Base-by-base conservation (phyloP, 306 rosid genomes). In the Calophaca sinica region DNA sequence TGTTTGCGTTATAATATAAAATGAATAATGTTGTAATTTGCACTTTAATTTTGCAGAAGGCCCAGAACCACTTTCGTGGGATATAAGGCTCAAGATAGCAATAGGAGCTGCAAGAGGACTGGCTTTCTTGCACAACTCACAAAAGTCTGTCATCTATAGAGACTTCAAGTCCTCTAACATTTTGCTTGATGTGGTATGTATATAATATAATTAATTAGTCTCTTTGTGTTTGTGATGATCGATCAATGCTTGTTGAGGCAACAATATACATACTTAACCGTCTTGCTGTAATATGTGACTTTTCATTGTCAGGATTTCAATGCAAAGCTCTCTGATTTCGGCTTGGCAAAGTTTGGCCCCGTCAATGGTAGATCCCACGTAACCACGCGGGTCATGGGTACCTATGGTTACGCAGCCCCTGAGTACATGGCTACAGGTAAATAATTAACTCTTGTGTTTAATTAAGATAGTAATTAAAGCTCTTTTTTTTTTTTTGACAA, bases 111-210 rank as follows among this genome's bases (percentile, higher is more conserved):
- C 98, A 0, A 77, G 78, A 61, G 97, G 99, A 0, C 82, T 94
- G 3, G 77, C 74, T 5, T 92, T 87, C 69, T 65, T 92, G 48
- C 99, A 92, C 38, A 86, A 69, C 0, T 85, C 96, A 0, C 82
- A 87, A 41, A 94, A 89, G 4, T 82, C 87, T 0, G 96, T 90
- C 14, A 94, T 94, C 9, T 94, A 92, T 39, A 82, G 98, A 26
- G 97, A 92, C 80, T 92, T 94, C 58, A 94, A 94, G 80, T 77
- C 99, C 14, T 87, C 99, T 2, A 94, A 92, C 69, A 90, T 94
- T 63, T 84, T 94, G 68, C 74, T 92, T 6, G 98, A 90, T 13
- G 79, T 50, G 85, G 98, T 93, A 78, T 26, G 2, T 62, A 3
- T 5, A 1, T 36, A 13, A n/a, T n/a, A 38, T 6, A 36, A 36